Base-by-base conservation (phyloP, 2,329 filamentous ascomycete species). In the Westerdykella ornata region DNA sequence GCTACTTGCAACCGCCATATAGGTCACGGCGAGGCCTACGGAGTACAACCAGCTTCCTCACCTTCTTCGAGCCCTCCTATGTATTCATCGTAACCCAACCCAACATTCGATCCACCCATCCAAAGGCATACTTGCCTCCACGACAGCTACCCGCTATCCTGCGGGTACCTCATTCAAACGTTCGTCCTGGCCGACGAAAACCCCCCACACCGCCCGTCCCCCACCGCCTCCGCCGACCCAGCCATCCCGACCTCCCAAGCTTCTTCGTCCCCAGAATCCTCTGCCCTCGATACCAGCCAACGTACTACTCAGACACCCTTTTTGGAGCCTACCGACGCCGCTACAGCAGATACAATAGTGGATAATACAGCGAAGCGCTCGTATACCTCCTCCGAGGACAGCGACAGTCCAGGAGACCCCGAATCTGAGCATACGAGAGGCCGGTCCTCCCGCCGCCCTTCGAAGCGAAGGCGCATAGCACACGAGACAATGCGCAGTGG, bases 131-230 rank as follows among this genome's bases (percentile, higher is more conserved):
- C 38, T 45, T 31, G 47, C 54, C 51, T 46, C 51, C 46, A 43
- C 49, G 45, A 47, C 41, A 37, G 46, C 42, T 48, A 52, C 48
- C 51, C 56, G 58, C 59, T 46, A 48, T 49, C 47, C 47, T 59
- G 62, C 62, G 56, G 54, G 53, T 56, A 60, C 56, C 52, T 45
- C 48, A 39, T 48, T 49, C 52, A 47, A 56, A 45, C 53, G 46
- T 63, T 80, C 80, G 82, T 80, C 76, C 82, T 86, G 83, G 83
- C 82, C 76, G 76, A 84, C 78, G 76, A 80, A 73, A 72, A 62
- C 65, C 71, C 76, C 68, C 71, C 69, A 64, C 67, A 70, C 65
- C 66, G 63, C 67, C 66, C 69, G 68, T 72, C 77, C 75, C 77
- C 75, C 75, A 72, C 75, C 78, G 72, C 75, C 72, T 70, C 82